Evolutionary conservation across 371 early-diverging fungal genomes (phyloP).

Genomic region (Fennellomyces sp.): DNA sequence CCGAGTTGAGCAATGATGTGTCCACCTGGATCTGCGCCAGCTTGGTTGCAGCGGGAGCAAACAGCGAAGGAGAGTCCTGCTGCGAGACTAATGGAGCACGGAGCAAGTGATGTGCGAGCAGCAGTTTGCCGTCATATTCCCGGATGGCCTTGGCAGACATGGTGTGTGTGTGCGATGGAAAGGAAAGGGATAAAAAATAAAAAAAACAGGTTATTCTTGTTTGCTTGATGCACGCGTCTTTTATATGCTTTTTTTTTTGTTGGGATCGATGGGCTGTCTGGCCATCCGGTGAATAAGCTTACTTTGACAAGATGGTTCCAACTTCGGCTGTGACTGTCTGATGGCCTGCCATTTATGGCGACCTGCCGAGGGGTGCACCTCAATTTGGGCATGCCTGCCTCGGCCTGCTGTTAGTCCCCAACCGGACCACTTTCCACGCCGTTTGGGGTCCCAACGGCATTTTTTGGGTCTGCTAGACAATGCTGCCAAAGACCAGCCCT

Average conservation of each 20-base stretch:
- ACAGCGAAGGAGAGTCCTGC: slow-evolving; percentile 52
- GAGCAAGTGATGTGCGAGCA: slow-evolving; percentile 88
- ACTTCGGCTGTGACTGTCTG: slow-evolving; percentile 9
- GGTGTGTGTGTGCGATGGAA: slow-evolving; percentile 6
- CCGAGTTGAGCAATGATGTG: slow-evolving; percentile 45
- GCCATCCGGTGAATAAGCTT: background rate
- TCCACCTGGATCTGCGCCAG: slow-evolving; percentile 82
- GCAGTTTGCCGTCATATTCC: slow-evolving; percentile 96
- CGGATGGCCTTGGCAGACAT: slow-evolving; percentile 98
- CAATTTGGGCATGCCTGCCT: slow-evolving; percentile 10
- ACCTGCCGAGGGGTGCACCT: slow-evolving; percentile 10
- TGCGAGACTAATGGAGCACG: slow-evolving; percentile 65
- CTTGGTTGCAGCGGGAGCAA: slow-evolving; percentile 75
- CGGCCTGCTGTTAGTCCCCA: slow-evolving; percentile 7
- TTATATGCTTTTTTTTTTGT: slow-evolving; percentile 7
- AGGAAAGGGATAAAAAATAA: slow-evolving; percentile 5
- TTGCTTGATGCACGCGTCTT: background rate
- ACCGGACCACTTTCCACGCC: no score
- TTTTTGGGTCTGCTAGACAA: no score
- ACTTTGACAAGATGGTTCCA: slow-evolving; percentile 12
- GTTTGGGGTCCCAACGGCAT: no score
- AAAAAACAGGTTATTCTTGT: background rate
- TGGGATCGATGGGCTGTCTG: slow-evolving; percentile 7
- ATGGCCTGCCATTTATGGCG: slow-evolving; percentile 8
- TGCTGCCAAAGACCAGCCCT: no score